Evolutionary conservation across 345 rosid genomes (phyloP).

Genomic region (Pistacia vera): DNA sequence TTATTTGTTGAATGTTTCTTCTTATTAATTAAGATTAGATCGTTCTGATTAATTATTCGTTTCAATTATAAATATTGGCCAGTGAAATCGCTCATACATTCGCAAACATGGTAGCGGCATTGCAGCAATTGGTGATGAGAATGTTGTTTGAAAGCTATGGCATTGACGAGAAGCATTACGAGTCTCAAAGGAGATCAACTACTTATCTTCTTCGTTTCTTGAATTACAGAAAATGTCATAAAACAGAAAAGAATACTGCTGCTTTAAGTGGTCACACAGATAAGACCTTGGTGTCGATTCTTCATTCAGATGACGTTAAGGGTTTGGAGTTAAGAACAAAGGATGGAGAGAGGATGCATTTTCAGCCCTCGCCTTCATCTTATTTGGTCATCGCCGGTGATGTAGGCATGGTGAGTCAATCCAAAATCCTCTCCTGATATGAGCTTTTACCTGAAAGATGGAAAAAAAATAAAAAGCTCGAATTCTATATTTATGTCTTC

Average conservation of each 20-base stretch:
- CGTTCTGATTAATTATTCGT: background rate
- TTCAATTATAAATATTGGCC: background rate
- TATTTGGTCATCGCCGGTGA: conserved; percentile 63
- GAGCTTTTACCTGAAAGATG: no score
- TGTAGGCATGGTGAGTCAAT: conserved; percentile 50
- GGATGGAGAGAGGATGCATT: conserved; percentile 50
- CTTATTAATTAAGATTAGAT: background rate
- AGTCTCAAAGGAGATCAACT: conserved; percentile 40
- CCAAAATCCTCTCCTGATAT: no score
- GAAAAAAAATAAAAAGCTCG: no score
- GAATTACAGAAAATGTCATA: conserved; percentile 41
- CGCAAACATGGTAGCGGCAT: conserved; percentile 38
- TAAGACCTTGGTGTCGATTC: conserved; percentile 61
- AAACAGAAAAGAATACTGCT: conserved; percentile 37
- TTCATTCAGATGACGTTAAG: conserved; percentile 59
- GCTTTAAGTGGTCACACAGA: conserved; percentile 62
- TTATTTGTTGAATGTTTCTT: no score
- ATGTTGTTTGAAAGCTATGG: conserved; percentile 69
- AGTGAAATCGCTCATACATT: conserved; percentile 5
- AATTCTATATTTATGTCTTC: no score
- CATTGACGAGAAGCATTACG: conserved; percentile 27
- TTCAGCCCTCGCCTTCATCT: conserved; percentile 51
- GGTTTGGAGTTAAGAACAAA: conserved; percentile 52
- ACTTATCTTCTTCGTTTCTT: conserved; percentile 57
- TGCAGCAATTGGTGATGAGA: conserved; percentile 47